Percentiles rank a stretch among this genome's conserved stretches.
Conservation (phyloP, 805 yeast species). For the Yamadazyma insecticola region DNA sequence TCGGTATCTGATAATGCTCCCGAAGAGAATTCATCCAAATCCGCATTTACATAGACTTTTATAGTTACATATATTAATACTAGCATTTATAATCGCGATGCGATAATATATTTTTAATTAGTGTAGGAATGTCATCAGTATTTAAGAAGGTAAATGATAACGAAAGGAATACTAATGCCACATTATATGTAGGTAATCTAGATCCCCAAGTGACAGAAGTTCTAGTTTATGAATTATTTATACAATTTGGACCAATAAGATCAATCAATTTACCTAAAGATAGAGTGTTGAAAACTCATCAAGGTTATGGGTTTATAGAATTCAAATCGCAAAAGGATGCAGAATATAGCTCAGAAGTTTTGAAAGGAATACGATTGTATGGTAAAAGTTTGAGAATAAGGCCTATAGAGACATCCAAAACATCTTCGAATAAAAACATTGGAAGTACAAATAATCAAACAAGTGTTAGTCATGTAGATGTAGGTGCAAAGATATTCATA, state of each 20-base stretch:
- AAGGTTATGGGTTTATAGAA: constrained; percentile 88
- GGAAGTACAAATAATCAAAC: constrained; percentile 3
- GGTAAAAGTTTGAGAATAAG: constrained; percentile 49
- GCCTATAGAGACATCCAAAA: constrained; percentile 8
- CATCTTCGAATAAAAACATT: constrained; percentile 7
- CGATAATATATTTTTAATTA: neutral
- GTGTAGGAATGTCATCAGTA: constrained; percentile 20
- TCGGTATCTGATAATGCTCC: constrained; percentile 19
- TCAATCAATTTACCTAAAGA: constrained; percentile 77
- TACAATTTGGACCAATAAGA: constrained; percentile 79
- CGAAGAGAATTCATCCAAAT: constrained; percentile 29
- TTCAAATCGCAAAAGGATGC: constrained; percentile 57
- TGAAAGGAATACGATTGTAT: constrained; percentile 58
- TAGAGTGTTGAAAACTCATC: constrained; percentile 62
- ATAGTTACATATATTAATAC: no score
- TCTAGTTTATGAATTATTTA: constrained; percentile 72
- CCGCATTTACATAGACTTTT: no score
- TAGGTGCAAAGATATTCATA: constrained; percentile 49
- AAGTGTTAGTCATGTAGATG: constrained; percentile 22
- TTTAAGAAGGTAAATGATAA: constrained; percentile 33
- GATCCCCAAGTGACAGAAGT: constrained; percentile 71
- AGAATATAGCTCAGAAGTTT: constrained; percentile 58
- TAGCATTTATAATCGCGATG: constrained; percentile 1
- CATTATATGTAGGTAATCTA: constrained; percentile 78
- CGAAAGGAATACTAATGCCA: constrained; percentile 55